A percentile compares a stretch with the other conserved stretches of the same genome.
Conservation (phyloP, 371 early-diverging fungal species). For the Mortierella sp. region DNA sequence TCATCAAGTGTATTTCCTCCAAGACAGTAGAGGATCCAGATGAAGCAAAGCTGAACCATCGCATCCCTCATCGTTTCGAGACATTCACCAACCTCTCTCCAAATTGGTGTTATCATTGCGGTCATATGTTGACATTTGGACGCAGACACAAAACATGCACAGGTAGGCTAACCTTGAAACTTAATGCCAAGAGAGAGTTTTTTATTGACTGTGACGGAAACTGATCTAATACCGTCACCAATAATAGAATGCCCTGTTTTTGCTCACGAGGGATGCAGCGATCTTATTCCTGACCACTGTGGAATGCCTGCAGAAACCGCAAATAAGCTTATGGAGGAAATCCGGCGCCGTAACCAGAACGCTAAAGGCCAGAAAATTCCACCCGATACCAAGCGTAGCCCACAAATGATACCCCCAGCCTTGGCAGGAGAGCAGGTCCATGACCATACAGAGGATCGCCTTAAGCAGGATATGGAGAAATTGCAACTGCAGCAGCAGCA, state of each 20-base stretch:
- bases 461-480: conserved; percentile 55
- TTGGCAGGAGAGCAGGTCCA: not conserved
- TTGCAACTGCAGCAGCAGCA: conserved; percentile 55
- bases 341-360: conserved; percentile 53
- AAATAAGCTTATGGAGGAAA: conserved; percentile 79
- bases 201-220: not conserved
- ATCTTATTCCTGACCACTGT: conserved; percentile 90
- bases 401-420: conserved; percentile 1
- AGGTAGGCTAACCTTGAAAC: conserved; percentile 44
- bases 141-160: conserved; percentile 72
- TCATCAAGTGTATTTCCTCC: conserved; percentile 81
- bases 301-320: conserved; percentile 87
- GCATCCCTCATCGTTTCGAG: conserved; percentile 92
- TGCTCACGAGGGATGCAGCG: conserved; percentile 86
- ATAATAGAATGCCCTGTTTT: conserved; percentile 76
- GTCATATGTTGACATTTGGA: conserved; percentile 87
- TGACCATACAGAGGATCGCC: conserved; percentile 15
- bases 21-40: conserved; percentile 59
- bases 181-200: not conserved
- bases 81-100: conserved; percentile 79
- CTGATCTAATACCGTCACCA: not conserved
- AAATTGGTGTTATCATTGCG: conserved; percentile 96
- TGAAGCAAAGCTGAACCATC: conserved; percentile 79
- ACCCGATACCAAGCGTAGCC: conserved; percentile 13
- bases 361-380: conserved; percentile 24